These are phyloP conservation scores for Lophium mytilinum DNA, from an alignment of 495 filamentous ascomycete species.

Conservation along the genomic window DNA sequence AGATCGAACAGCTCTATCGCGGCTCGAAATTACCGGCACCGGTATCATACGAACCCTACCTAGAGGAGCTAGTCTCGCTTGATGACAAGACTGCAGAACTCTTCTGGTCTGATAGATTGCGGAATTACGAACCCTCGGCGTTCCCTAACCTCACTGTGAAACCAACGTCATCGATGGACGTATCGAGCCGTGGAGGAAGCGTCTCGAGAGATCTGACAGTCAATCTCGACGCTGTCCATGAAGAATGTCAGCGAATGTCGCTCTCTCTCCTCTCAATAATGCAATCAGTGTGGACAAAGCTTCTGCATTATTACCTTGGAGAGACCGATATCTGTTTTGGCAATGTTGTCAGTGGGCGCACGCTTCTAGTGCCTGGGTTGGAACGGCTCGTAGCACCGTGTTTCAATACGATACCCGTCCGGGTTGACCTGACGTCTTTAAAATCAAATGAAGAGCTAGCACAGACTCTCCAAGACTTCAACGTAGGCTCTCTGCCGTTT, in stretches of 20 bases:
- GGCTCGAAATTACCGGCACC: slow-evolving; percentile 38
- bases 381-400: slow-evolving; percentile 72
- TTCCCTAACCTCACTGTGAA: slow-evolving; percentile 35
- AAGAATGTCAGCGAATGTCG: slow-evolving; percentile 42
- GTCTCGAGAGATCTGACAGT: slow-evolving; percentile 11
- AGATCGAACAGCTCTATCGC: slow-evolving; percentile 48
- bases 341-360: slow-evolving; percentile 67
- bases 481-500: slow-evolving; percentile 49
- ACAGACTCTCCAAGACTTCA: slow-evolving; percentile 46
- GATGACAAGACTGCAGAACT: slow-evolving; percentile 37
- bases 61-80: slow-evolving; percentile 39
- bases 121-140: slow-evolving; percentile 40
- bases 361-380: slow-evolving; percentile 52
- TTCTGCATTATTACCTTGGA: slow-evolving; percentile 45
- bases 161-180: not conserved
- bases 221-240: slow-evolving; percentile 41
- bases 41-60: slow-evolving; percentile 42
- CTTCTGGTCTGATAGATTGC: slow-evolving; percentile 55
- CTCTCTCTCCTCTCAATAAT: slow-evolving; percentile 54
- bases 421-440: slow-evolving; percentile 42
- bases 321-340: slow-evolving; percentile 70
- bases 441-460: slow-evolving; percentile 45
- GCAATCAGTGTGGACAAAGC: slow-evolving; percentile 60
- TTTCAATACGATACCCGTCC: slow-evolving; percentile 81
- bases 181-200: not conserved